These are phyloP conservation scores for Dothideomycetidae sp. DNA, from an alignment of 2,329 filamentous ascomycete species.

Conservation along the genomic window DNA sequence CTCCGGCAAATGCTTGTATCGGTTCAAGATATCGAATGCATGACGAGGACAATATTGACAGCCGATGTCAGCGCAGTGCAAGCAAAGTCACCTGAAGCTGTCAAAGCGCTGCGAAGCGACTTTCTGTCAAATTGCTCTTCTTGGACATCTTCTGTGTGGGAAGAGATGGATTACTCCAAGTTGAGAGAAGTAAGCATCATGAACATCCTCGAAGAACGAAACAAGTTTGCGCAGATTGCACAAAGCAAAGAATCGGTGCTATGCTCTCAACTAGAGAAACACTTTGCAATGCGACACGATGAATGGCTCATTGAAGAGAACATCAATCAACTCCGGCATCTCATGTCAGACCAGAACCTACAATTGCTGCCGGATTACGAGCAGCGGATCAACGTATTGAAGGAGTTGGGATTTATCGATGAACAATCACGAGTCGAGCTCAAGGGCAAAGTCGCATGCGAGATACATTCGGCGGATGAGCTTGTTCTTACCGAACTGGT, in stretches of 20 bases:
- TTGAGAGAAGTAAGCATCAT: slow-evolving; percentile 73
- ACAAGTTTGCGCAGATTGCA: slow-evolving; percentile 47
- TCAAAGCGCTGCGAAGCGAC: slow-evolving; percentile 50
- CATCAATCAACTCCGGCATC: slow-evolving; percentile 70
- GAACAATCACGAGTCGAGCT: slow-evolving; percentile 74
- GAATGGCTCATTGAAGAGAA: slow-evolving; percentile 94
- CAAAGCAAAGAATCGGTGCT: slow-evolving; percentile 43
- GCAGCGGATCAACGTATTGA: slow-evolving; percentile 81
- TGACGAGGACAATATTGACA: slow-evolving; percentile 50
- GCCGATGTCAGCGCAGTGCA: slow-evolving; percentile 27
- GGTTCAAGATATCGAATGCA: slow-evolving; percentile 65
- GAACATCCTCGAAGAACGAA: slow-evolving; percentile 61
- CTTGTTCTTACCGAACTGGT: slow-evolving; percentile 91
- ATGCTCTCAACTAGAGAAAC: slow-evolving; percentile 72
- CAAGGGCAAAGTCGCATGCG: slow-evolving; percentile 96
- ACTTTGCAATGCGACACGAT: slow-evolving; percentile 92
- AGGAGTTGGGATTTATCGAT: slow-evolving; percentile 86
- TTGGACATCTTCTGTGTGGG: slow-evolving; percentile 64
- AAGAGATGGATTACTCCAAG: slow-evolving; percentile 68
- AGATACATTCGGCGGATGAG: slow-evolving; percentile 94
- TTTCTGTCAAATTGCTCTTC: slow-evolving; percentile 54
- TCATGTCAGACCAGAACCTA: slow-evolving; percentile 92
- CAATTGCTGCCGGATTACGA: slow-evolving; percentile 94
- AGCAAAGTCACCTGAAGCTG: slow-evolving; percentile 31
- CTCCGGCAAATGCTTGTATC: slow-evolving; percentile 56